Evolutionary conservation across 371 early-diverging fungal genomes (phyloP), one percentile per base, ranked within the genome.

Genomic region (Syncephalastrum sp.): DNA sequence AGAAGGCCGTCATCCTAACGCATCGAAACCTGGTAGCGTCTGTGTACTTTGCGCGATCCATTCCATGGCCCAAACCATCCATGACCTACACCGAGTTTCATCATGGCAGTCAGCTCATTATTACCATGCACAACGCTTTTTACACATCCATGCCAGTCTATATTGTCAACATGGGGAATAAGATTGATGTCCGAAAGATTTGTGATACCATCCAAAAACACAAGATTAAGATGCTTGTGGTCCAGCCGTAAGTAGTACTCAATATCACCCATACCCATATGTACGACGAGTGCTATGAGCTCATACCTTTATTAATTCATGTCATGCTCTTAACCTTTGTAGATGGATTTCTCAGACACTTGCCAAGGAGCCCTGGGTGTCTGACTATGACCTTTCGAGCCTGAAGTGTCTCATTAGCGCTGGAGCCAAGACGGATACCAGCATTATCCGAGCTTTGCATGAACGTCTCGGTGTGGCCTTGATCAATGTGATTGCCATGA

Each of bases 351-450:
- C 47, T 17, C 62, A 83, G 8, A 58, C 69, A 15, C 59, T 88
- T 15, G 72, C 71, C n/a, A 82, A 85, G 53, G 63, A 73, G 51
- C 85, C 89, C 24, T 63, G 77, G 41, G 86, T 88, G n/a, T 72
- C 75, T 42, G 52, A 82, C 7, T 85, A 70, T 60, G 77, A 89
- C 48, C 55, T 90, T 38, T 74, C 82, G 0, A 74, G 79, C 16
- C 63, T 91, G 3, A 47, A 69, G 12, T 63, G 59, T 42, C 59
- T 87, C 4, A 50, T 79, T 24, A 80, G 81, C 25, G 92, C 86
- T 27, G 94, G 91, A 5, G 91, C 93, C 12, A 93, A 93, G 15
- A 74, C 95, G 29, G 75, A 83, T 29, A 62, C 76, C 27, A 83
- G 83, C 33, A 65, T 89, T 3, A 70, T 80, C 52, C 56, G 70